A percentile compares a stretch with the other conserved stretches of the same genome.
Evolutionary conservation across 2,329 filamentous ascomycete species (phyloP).

Genomic region (Penicillium sp.): DNA sequence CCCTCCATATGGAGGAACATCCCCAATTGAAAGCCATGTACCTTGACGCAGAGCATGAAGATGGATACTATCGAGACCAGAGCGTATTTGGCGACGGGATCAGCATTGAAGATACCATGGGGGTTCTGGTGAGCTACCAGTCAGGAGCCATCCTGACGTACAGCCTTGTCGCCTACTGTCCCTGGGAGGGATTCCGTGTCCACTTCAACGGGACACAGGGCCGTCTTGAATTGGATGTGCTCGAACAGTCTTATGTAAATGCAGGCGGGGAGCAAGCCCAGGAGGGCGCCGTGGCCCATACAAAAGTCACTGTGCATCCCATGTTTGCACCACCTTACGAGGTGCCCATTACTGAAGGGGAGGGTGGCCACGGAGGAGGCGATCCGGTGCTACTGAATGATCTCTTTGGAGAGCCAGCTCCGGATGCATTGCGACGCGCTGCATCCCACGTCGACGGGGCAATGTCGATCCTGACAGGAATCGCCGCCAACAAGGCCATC

Average conservation of each 20-base stretch:
- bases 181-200: slow-evolving; percentile 40
- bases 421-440: slow-evolving; percentile 49
- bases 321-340: slow-evolving; percentile 54
- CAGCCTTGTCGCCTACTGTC: slow-evolving; percentile 51
- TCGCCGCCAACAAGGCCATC: slow-evolving; percentile 55
- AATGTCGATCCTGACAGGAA: slow-evolving; percentile 54
- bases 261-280: slow-evolving; percentile 52
- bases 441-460: slow-evolving; percentile 56
- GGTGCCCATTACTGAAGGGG: slow-evolving; percentile 47
- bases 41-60: slow-evolving; percentile 53
- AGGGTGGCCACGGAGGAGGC: slow-evolving; percentile 56
- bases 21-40: slow-evolving; percentile 45
- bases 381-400: slow-evolving; percentile 54
- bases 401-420: slow-evolving; percentile 46
- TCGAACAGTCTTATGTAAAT: slow-evolving; percentile 53
- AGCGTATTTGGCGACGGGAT: slow-evolving; percentile 59
- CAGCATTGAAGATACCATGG: slow-evolving; percentile 61
- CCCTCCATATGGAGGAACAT: slow-evolving; percentile 50
- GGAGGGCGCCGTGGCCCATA: slow-evolving; percentile 23
- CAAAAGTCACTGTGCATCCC: slow-evolving; percentile 40
- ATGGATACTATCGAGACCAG: slow-evolving; percentile 57
- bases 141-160: slow-evolving; percentile 56
- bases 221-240: slow-evolving; percentile 55
- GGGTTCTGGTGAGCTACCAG: slow-evolving; percentile 52
- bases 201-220: slow-evolving; percentile 47